These are phyloP conservation scores for Lodderomyces pseudojiufengensis DNA, from an alignment of 1,139 yeast genomes.

Conservation along the genomic window DNA sequence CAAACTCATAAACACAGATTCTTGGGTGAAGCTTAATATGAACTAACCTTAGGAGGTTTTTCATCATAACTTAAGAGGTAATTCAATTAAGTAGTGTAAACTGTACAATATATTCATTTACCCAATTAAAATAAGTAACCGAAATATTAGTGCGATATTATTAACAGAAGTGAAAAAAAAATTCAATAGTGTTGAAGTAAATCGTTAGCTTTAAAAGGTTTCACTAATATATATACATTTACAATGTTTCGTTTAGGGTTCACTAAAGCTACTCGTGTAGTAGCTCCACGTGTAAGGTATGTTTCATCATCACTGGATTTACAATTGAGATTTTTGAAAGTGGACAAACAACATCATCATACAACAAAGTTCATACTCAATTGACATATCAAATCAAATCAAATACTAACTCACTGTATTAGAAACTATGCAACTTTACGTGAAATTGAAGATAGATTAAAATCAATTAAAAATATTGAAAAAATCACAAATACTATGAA, in stretches of 20 bases:
- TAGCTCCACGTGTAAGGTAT: slow-evolving; percentile 54
- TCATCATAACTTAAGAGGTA: no score
- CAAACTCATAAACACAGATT: no score
- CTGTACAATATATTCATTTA: background rate
- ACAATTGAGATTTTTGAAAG: no score
- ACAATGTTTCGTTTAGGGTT: slow-evolving; percentile 66
- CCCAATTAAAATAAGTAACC: background rate
- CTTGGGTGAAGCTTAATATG: no score
- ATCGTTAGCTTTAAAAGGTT: background rate
- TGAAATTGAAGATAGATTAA: slow-evolving; percentile 97
- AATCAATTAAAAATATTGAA: slow-evolving; percentile 97
- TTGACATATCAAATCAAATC: no score
- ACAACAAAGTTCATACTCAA: no score
- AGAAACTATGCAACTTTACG: slow-evolving; percentile 98
- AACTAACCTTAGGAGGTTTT: no score
- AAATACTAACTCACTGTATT: slow-evolving; percentile 15
- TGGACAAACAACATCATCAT: no score
- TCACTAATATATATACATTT: slow-evolving; percentile 8
- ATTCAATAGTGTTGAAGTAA: no score
- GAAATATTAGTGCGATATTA: background rate
- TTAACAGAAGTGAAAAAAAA: slow-evolving; percentile 1
- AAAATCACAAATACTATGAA: slow-evolving; percentile 99
- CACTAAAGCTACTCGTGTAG: slow-evolving; percentile 55
- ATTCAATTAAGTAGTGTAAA: background rate
- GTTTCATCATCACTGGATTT: slow-evolving; percentile 26